phyloP scores from a whole-genome alignment of 495 filamentous ascomycete genomes.

The Hypoxylon subgilvum region DNA sequence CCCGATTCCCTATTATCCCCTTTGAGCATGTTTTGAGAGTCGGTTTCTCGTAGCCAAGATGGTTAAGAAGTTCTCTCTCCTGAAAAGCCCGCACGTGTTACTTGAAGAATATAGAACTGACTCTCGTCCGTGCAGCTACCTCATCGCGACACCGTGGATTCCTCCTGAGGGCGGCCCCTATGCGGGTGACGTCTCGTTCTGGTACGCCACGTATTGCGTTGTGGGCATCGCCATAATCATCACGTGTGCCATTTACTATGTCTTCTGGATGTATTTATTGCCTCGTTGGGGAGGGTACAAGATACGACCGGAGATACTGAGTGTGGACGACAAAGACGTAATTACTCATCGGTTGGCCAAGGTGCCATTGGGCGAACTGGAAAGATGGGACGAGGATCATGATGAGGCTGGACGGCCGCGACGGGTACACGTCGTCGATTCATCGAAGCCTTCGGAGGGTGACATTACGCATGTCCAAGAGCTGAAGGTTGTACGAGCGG shows the following conservation, averaged over 20 bases:
- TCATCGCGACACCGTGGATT: slow-evolving; percentile 70
- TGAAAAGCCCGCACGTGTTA: no score
- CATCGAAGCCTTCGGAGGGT: slow-evolving; percentile 1
- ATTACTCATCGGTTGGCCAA: slow-evolving; percentile 61
- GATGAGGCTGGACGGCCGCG: slow-evolving; percentile 56
- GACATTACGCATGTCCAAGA: slow-evolving; percentile 2
- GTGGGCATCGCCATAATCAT: slow-evolving; percentile 60
- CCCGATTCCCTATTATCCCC: no score
- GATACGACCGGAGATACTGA: slow-evolving; percentile 60
- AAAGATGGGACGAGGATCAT: slow-evolving; percentile 61
- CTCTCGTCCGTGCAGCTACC: no score
- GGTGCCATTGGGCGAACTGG: slow-evolving; percentile 56
- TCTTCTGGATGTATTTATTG: slow-evolving; percentile 60
- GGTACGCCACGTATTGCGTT: slow-evolving; percentile 69
- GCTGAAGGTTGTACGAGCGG: slow-evolving; percentile 4
- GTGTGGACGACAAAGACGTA: slow-evolving; percentile 52
- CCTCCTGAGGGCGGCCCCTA: slow-evolving; percentile 62
- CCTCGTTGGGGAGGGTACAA: slow-evolving; percentile 58
- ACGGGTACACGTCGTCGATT: slow-evolving; percentile 8
- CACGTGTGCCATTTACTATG: slow-evolving; percentile 62
- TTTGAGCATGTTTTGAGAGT: no score
- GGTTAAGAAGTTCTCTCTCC: no score
- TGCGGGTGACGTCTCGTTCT: slow-evolving; percentile 68
- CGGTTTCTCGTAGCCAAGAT: no score
- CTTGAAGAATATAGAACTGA: no score